Evolutionary conservation across 108 stramenopile species (phyloP), one percentile per base, ranked within the genome.

Genomic region (Mediolabrus comicus): DNA sequence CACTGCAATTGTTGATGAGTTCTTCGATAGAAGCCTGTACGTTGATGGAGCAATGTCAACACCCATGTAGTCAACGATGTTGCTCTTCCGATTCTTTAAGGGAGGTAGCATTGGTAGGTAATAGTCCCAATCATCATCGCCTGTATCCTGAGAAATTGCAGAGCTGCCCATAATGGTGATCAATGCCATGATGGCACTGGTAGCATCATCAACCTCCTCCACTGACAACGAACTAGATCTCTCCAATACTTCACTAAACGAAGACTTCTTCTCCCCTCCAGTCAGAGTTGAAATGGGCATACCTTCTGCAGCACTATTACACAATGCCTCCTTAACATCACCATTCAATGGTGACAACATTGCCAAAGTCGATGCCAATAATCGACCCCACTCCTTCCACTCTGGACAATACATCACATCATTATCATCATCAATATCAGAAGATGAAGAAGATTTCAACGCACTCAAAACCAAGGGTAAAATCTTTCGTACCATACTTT

Each of bases 371-470:
- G 56, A 65, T 3, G 75, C 71, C 28, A 77, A 12, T 10, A 81
- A 24, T n/a, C 75, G 28, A n/a, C 80, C 80, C 76, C 80, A 77
- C 41, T 67, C 75, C 35, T 72, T 81, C 75, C 75, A 77, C 33
- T 76, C 74, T 3, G 43, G 32, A 49, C 62, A 74, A 24, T 53
- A 22, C 19, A 52, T 19, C 43, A 7, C 46, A 8, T 14, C 25
- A 25, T 17, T 51, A 30, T 17, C 36, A 14, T 70, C 69, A 12
- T 33, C 32, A 22, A 3, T 12, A 53, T 34, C 24, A 17, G 62
- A 72, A 5, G 28, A 55, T 7, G 38, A 13, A 4, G 39, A 22
- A 32, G 57, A 31, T 3, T 25, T 25, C 59, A 87, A 91, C 2
- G 87, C 86, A 10, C 22, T 27, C 9, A 83, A 33, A 39, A 86